Base-by-base conservation (phyloP, 805 yeast species). In the Blastobotrys parvus region DNA sequence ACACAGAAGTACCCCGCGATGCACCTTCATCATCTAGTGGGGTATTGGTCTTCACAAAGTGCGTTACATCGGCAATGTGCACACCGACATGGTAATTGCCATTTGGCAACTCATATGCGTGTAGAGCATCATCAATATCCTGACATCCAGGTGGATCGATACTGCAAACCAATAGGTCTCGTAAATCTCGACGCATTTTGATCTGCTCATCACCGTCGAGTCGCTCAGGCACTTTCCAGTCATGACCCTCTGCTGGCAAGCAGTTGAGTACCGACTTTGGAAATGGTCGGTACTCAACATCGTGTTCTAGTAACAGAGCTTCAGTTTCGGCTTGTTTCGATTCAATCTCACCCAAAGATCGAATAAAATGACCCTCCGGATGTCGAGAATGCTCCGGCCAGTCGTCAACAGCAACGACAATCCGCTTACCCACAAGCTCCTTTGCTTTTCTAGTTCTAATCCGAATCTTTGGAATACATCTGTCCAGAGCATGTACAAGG, bases 101-200 rank as follows among this genome's bases (percentile, higher is more conserved):
- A 61, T 92, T 92, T 1, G 95, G 88, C 39, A 92, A 71, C 42
- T 61, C 60, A 49, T 74, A 68, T 0, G 97, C 97, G 59, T 92
- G 99, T 39, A 92, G 69, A 1, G 99, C 98, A 68, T 92, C 96
- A 68, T 92, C 99, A 56, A 92, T 92, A 76, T 92, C 99, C 51
- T 89, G 97, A 78, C 97, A 90, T 23, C 83, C 82, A 2, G 97
- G 97, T 7, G 99, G 99, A 70, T 92, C 99, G 54, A 92, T 92
- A 19, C 95, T 83, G 61, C 99, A 92, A 33, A 92, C 85, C 39
- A 87, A 69, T 57, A 86, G 79, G 55, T 90, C 94, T 55, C 98
- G 77, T 46, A 89, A 71, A 61, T 92, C 99, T 41, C 69, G 74
- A 63, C 99, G 77, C 53, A 80, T 78, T 31, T 61, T 57, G 29